phyloP scores from a whole-genome alignment of 1,284 basidiomycete genomes.

The Fistulinella cinereoalba region DNA sequence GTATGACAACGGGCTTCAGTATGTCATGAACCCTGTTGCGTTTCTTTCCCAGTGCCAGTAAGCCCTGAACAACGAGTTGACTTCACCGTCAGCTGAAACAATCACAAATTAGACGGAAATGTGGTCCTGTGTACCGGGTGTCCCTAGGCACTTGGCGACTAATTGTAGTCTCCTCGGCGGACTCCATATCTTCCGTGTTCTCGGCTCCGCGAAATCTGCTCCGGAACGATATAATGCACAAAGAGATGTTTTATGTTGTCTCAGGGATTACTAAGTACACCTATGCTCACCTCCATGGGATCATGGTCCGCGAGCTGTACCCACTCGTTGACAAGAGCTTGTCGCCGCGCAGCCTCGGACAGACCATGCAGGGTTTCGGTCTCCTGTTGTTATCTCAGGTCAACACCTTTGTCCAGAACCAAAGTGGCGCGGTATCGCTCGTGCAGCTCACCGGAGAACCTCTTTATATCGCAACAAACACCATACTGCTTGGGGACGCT shows the following conservation, averaged over 20 bases:
- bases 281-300: slow-evolving; percentile 9
- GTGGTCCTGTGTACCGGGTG: slow-evolving; percentile 16
- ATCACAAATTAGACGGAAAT: slow-evolving; percentile 7
- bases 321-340: slow-evolving; percentile 21
- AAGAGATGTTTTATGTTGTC: slow-evolving; percentile 14
- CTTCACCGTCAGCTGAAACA: background rate
- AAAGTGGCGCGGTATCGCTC: slow-evolving; percentile 10
- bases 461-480: slow-evolving; percentile 19
- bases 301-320: slow-evolving; percentile 18
- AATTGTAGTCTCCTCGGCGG: slow-evolving; percentile 15
- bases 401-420: background rate
- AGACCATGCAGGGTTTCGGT: slow-evolving; percentile 14
- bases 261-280: slow-evolving; percentile 13
- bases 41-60: slow-evolving; percentile 26
- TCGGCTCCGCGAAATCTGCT: slow-evolving; percentile 8
- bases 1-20: slow-evolving; percentile 18
- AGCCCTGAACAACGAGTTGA: slow-evolving; percentile 5
- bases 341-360: slow-evolving; percentile 15
- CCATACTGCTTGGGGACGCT: slow-evolving; percentile 15
- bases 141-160: slow-evolving; percentile 17
- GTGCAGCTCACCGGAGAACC: slow-evolving; percentile 14
- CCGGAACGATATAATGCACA: slow-evolving; percentile 12
- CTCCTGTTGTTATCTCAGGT: slow-evolving; percentile 12
- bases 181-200: slow-evolving; percentile 13
- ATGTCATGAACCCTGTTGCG: slow-evolving; percentile 12